Evolutionary conservation across 331 rosid genomes (phyloP).

Genomic region (Acacia pycnantha): DNA sequence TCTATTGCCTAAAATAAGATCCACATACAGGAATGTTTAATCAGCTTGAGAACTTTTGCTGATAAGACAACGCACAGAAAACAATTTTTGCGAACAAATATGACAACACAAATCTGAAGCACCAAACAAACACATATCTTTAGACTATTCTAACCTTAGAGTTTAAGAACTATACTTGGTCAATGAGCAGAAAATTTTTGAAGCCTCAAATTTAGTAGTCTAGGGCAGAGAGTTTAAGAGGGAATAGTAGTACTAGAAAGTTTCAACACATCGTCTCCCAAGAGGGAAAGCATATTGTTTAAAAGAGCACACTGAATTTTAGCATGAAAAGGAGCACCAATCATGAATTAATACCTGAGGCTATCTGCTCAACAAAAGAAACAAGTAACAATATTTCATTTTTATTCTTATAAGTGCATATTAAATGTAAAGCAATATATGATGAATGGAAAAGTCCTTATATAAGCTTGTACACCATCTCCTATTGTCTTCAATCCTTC

Average conservation of each 20-base stretch:
- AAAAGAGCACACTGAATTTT: too few relatives aligned
- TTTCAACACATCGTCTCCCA: too few relatives aligned
- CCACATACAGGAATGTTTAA: slow-evolving; percentile 19
- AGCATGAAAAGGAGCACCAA: too few relatives aligned
- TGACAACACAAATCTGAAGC: not conserved
- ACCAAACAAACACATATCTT: not conserved
- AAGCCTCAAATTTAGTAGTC: not conserved
- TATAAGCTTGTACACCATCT: not conserved
- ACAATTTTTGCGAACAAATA: not conserved
- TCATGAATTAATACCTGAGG: too few relatives aligned
- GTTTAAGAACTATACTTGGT: not conserved
- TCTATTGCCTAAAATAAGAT: slow-evolving; percentile 74
- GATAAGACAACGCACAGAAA: not conserved
- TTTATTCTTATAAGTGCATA: not conserved
- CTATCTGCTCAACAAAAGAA: too few relatives aligned
- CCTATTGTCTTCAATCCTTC: not conserved
- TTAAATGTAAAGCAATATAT: not conserved
- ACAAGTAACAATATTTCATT: too few relatives aligned
- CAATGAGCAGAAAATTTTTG: not conserved
- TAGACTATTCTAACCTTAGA: not conserved
- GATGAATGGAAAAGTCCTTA: not conserved
- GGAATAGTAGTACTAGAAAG: not conserved
- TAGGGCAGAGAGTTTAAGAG: not conserved
- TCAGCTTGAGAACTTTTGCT: slow-evolving; percentile 15
- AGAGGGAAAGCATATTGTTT: not conserved